A percentile compares a stretch with the other conserved stretches of the same genome.
Evolutionary conservation across 2,329 filamentous ascomycete genomes (phyloP).

Genomic region (Fusarium sp.): DNA sequence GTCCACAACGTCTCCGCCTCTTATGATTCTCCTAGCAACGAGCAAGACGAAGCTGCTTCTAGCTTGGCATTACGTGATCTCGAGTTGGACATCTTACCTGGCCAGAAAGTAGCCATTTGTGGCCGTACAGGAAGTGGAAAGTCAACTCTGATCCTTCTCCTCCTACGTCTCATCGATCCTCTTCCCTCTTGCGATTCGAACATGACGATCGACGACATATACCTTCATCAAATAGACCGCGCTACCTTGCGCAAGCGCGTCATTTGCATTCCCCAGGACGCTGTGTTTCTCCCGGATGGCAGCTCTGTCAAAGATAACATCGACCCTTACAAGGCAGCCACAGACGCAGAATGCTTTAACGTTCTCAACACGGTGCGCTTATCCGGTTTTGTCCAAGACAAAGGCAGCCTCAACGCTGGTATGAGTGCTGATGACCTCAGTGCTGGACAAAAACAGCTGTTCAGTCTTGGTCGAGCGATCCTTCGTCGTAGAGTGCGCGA

Average conservation of each 20-base stretch:
- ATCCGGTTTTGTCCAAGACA: slow-evolving; percentile 44
- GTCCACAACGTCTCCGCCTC: slow-evolving; percentile 48
- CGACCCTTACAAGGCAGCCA: slow-evolving; percentile 50
- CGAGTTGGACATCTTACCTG: slow-evolving; percentile 43
- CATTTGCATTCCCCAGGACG: slow-evolving; percentile 64
- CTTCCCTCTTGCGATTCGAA: slow-evolving; percentile 32
- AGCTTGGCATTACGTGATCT: slow-evolving; percentile 43
- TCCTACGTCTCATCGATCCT: slow-evolving; percentile 55
- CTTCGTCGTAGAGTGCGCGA: slow-evolving; percentile 50
- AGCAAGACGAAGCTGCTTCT: neutral
- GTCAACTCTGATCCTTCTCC: slow-evolving; percentile 53
- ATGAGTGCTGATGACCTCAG: slow-evolving; percentile 62
- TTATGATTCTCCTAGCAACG: slow-evolving; percentile 36
- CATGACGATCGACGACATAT: slow-evolving; percentile 56
- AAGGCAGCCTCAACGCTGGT: slow-evolving; percentile 47
- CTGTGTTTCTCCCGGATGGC: slow-evolving; percentile 60
- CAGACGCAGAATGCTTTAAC: slow-evolving; percentile 46
- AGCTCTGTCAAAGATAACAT: slow-evolving; percentile 55
- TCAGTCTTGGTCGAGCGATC: slow-evolving; percentile 69
- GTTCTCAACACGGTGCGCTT: slow-evolving; percentile 51
- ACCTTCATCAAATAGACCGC: slow-evolving; percentile 52
- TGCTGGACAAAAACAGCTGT: slow-evolving; percentile 71
- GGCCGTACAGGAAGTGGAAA: slow-evolving; percentile 56
- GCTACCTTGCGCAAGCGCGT: slow-evolving; percentile 56
- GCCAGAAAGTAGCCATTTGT: slow-evolving; percentile 50